Evolutionary conservation across 1,284 basidiomycete genomes (phyloP).

Genomic region (Apiotrichum gamsii): DNA sequence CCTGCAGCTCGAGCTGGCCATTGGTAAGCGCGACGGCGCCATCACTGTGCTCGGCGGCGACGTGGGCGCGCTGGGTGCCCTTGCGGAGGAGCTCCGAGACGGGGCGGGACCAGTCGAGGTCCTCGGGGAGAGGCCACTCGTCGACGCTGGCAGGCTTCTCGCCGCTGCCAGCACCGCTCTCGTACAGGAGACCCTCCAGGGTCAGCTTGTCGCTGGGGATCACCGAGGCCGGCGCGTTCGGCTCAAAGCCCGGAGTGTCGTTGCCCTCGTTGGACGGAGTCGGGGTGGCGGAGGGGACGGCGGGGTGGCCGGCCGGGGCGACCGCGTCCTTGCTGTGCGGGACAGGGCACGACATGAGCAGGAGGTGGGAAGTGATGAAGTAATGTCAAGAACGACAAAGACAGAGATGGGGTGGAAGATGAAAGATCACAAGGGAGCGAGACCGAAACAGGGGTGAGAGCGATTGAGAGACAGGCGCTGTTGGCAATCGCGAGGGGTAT

Average conservation of each 20-base stretch:
- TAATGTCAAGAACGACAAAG: neutral
- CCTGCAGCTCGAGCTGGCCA: slow-evolving; percentile 58
- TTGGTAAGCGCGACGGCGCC: slow-evolving; percentile 59
- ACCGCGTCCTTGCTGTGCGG: neutral
- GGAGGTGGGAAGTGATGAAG: neutral
- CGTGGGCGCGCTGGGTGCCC: slow-evolving; percentile 59
- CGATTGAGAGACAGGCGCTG: too few species aligned
- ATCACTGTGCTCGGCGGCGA: slow-evolving; percentile 56
- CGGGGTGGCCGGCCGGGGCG: neutral
- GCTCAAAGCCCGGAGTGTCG: slow-evolving; percentile 4
- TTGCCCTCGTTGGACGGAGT: neutral
- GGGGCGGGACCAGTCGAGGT: slow-evolving; percentile 42
- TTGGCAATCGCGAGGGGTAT: too few species aligned
- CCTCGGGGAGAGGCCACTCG: slow-evolving; percentile 25
- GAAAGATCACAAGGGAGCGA: too few species aligned
- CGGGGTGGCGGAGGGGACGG: neutral
- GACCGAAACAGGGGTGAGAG: too few species aligned
- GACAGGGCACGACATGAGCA: slow-evolving; percentile 2
- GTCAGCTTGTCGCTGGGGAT: slow-evolving; percentile 2
- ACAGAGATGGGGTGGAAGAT: too few species aligned
- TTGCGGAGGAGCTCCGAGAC: slow-evolving; percentile 51
- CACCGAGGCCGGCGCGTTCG: slow-evolving; percentile 12
- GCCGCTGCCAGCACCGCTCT: slow-evolving; percentile 7
- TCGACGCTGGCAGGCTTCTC: slow-evolving; percentile 13
- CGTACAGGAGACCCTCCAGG: slow-evolving; percentile 8